phyloP scores from a whole-genome alignment of 139 green algal species.

The Picochlorum sp. region DNA sequence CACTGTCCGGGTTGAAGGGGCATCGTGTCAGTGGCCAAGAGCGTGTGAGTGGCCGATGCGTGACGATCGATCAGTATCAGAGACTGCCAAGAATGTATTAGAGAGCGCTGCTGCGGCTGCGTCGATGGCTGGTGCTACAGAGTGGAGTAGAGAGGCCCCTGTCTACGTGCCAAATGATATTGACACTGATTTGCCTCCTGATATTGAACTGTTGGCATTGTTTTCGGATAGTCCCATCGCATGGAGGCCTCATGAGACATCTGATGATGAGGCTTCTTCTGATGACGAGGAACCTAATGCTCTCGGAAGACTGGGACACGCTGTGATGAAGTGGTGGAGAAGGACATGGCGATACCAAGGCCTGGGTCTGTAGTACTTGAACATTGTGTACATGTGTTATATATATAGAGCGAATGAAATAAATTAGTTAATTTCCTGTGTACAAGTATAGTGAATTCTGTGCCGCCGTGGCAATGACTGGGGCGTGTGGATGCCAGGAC shows the following conservation, averaged over 20 bases:
- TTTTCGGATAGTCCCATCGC: slow-evolving; percentile 18
- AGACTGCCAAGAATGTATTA: neutral
- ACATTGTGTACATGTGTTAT: neutral
- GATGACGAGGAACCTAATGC: neutral
- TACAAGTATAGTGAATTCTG: slow-evolving; percentile 92
- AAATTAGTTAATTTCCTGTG: slow-evolving; percentile 30
- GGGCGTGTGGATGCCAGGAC: slow-evolving; percentile 86
- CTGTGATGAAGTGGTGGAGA: neutral
- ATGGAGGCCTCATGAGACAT: slow-evolving; percentile 3
- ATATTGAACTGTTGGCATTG: slow-evolving; percentile 19
- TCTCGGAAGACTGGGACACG: neutral
- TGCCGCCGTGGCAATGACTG: slow-evolving; percentile 84
- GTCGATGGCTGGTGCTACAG: neutral
- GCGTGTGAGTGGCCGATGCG: neutral
- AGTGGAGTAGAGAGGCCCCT: neutral
- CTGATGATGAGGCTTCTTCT: neutral
- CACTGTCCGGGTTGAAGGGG: neutral
- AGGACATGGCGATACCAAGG: slow-evolving; percentile 31
- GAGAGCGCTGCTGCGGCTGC: neutral
- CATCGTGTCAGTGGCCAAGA: neutral
- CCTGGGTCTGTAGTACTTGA: neutral
- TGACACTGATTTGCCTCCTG: slow-evolving; percentile 19
- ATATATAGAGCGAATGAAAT: neutral
- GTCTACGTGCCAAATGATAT: neutral
- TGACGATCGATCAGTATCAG: neutral